Evolutionary conservation across 1,284 basidiomycete genomes (phyloP), one percentile per base, ranked within the genome.

Genomic region (Apiotrichum laibachii): DNA sequence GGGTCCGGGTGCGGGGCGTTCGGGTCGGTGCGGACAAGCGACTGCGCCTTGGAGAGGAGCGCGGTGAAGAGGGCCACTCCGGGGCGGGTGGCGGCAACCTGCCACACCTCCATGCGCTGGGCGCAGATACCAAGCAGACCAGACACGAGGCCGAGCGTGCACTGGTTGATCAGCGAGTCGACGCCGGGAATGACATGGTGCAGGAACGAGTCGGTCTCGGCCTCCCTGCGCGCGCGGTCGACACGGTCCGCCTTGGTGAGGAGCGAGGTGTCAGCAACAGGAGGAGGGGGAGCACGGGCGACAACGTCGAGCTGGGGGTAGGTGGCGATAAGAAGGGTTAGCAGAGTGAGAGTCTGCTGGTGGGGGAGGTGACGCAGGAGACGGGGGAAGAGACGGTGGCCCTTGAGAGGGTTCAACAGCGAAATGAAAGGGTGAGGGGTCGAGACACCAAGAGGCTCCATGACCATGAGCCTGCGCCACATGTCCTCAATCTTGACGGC

Each of bases 351-450:
- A 79, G 89, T 87, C 72, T 90, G 88, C 62, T 89, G 83, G 35
- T 85, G 82, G 62, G 84, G 84, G 26, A 99, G 83, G 69, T 94
- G 89, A n/a, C 93, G 87, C 19, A 91, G 86, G 5, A 94, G 85
- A 40, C 96, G 87, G 4, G 92, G 89, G 44, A 99, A 82, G 21
- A 99, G 83, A 62, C 87, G 87, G 81, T 98, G 98, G 60, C 96
- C 96, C 79, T 99, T 99, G 66, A 86, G 84, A 2, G 90, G 88
- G 39, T 84, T 85, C 49, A 99, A 82, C 45, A 99, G 83, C 2
- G 93, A 92, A 67, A 99, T 88, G 80, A 99, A 98, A 0, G 96
- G 96, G 80, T 99, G 96, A 6, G 95, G 95, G 62, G 89, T 83
- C 71, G 91, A 93, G 40, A 91, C 88, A 73, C 94, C 92, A 13